Evolutionary conservation across 2,329 filamentous ascomycete genomes (phyloP).

Genomic region (Hortaea werneckii): DNA sequence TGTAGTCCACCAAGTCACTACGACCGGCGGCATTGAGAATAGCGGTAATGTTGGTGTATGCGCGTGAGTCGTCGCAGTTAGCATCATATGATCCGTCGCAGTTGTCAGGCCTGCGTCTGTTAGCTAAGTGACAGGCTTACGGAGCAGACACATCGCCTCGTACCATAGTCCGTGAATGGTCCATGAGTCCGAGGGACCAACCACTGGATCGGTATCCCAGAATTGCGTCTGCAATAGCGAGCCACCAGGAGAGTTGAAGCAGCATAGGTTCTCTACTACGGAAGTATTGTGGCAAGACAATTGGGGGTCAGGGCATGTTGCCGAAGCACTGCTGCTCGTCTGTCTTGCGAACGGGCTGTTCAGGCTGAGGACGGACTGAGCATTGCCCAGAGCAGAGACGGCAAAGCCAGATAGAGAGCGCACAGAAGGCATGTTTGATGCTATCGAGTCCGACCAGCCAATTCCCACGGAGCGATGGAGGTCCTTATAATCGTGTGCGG

Average conservation of each 20-base stretch:
- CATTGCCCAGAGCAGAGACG: constrained; percentile 18
- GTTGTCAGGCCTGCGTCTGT: constrained; percentile 36
- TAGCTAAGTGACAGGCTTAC: constrained; percentile 1
- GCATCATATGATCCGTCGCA: constrained; percentile 52
- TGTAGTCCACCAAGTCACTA: constrained; percentile 51
- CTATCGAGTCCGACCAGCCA: neutral
- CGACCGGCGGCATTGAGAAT: constrained; percentile 49
- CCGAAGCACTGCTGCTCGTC: constrained; percentile 8
- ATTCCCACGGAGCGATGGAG: neutral
- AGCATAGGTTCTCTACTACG: constrained; percentile 55
- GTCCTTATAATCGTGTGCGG: neutral
- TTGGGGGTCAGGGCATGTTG: constrained; percentile 31
- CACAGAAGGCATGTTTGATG: constrained; percentile 20
- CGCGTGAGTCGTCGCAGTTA: constrained; percentile 52
- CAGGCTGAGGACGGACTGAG: constrained; percentile 19
- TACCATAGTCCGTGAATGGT: constrained; percentile 56
- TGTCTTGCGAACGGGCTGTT: constrained; percentile 7
- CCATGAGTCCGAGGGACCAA: constrained; percentile 60
- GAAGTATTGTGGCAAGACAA: constrained; percentile 57
- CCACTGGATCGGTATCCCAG: constrained; percentile 58
- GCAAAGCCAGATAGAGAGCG: constrained; percentile 17
- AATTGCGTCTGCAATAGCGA: constrained; percentile 66
- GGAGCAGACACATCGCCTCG: neutral
- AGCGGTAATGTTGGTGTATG: constrained; percentile 54
- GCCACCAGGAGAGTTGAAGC: constrained; percentile 63